Percentiles rank a stretch among this genome's conserved stretches.
These are phyloP conservation scores for Periglandula ipomoeae DNA, from an alignment of 2,329 filamentous ascomycete genomes.

Conservation along the genomic window DNA sequence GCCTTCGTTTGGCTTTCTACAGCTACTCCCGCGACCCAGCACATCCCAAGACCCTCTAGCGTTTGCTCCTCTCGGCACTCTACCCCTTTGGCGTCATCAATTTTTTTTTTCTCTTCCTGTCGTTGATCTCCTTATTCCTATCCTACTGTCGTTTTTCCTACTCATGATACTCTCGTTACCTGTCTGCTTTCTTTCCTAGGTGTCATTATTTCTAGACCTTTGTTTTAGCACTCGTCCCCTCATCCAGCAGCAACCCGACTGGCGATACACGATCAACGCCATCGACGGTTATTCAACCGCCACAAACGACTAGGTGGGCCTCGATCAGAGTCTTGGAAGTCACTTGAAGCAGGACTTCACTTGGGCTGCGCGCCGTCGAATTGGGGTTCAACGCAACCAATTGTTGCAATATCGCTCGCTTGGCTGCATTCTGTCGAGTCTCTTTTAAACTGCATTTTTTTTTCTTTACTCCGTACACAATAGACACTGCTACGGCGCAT, in stretches of 20 bases:
- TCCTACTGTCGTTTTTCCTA: neutral
- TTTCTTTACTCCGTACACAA: too few species aligned
- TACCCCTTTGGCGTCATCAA: slow-evolving; percentile 6
- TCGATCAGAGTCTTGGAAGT: neutral
- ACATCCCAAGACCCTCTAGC: neutral
- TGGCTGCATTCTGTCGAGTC: neutral
- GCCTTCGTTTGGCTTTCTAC: slow-evolving; percentile 2
- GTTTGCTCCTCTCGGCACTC: neutral
- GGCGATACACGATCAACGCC: slow-evolving; percentile 3
- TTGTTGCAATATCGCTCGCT: neutral
- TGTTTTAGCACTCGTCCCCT: neutral
- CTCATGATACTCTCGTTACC: slow-evolving; percentile 5
- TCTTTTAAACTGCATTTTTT: neutral
- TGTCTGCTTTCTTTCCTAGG: neutral
- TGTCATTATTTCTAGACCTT: neutral
- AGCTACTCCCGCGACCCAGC: neutral
- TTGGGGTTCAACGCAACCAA: neutral
- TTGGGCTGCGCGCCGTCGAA: neutral
- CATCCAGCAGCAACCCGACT: too few species aligned
- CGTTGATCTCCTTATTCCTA: neutral
- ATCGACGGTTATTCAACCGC: neutral
- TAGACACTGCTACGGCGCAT: neutral
- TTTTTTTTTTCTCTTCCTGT: neutral
- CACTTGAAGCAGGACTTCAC: slow-evolving; percentile 9
- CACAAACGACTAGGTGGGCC: neutral